Conservation (phyloP, 345 rosid species). For the Hibiscus trionum region DNA sequence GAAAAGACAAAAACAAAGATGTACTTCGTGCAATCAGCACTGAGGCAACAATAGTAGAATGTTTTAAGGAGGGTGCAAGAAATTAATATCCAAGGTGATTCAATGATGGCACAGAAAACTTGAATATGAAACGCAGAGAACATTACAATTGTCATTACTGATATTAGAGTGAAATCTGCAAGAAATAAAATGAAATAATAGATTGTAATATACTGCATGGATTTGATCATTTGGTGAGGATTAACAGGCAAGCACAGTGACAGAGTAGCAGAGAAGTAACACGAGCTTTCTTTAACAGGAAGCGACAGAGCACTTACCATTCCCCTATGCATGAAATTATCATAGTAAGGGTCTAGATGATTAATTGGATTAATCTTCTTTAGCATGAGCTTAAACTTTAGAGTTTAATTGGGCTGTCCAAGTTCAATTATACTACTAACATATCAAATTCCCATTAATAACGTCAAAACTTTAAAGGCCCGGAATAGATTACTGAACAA, state of each 20-base stretch:
- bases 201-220: neutral
- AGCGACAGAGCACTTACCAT: slow-evolving; percentile 12
- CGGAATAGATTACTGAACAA: neutral
- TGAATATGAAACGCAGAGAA: neutral
- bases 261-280: neutral
- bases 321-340: neutral
- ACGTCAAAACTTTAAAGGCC: neutral
- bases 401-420: neutral
- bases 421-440: neutral
- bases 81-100: neutral
- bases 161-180: neutral
- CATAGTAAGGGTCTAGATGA: slow-evolving; percentile 68
- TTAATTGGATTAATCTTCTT: neutral
- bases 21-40: neutral
- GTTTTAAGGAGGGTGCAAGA: neutral
- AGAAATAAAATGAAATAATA: neutral
- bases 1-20: slow-evolving; percentile 15
- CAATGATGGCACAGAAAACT: neutral
- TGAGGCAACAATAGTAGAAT: neutral
- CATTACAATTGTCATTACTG: neutral
- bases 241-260: neutral
- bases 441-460: neutral
- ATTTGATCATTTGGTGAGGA: neutral
- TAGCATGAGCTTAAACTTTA: slow-evolving; percentile 39
- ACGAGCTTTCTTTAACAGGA: neutral